Percentiles rank a stretch among this genome's conserved stretches.
These are phyloP conservation scores for Botrytis cinerea DNA, from an alignment of 2,329 filamentous ascomycete species.

Conservation along the genomic window DNA sequence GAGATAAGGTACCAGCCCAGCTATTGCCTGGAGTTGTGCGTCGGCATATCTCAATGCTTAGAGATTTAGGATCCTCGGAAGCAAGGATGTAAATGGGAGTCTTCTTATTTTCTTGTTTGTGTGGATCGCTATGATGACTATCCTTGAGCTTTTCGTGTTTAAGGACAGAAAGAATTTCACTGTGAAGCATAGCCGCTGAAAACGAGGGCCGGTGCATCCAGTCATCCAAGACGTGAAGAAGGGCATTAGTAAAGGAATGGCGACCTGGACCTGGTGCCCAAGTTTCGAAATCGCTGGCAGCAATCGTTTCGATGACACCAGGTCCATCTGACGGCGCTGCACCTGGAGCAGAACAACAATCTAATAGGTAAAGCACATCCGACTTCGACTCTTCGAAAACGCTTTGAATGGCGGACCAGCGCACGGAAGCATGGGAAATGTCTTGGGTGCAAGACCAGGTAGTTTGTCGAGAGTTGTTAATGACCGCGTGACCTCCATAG, in stretches of 20 bases:
- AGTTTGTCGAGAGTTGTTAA: conserved; percentile 30
- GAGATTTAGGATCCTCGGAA: conserved; percentile 24
- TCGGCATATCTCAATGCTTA: conserved; percentile 26
- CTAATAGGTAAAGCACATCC: conserved; percentile 31
- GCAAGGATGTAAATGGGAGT: conserved; percentile 27
- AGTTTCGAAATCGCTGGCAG: conserved; percentile 29
- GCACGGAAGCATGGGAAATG: conserved; percentile 27
- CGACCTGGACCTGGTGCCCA: conserved; percentile 27
- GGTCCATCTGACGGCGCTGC: conserved; percentile 26
- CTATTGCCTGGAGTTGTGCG: conserved; percentile 21
- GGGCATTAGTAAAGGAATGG: conserved; percentile 31
- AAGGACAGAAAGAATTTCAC: conserved; percentile 29
- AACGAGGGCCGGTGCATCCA: conserved; percentile 31
- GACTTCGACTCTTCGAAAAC: conserved; percentile 32
- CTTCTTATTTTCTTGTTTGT: conserved; percentile 20
- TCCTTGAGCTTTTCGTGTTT: conserved; percentile 18
- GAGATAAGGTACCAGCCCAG: conserved; percentile 16
- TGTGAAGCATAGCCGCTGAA: conserved; percentile 34
- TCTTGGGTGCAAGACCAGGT: conserved; percentile 30
- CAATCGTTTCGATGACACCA: conserved; percentile 31
- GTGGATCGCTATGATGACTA: not conserved
- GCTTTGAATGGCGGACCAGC: conserved; percentile 34
- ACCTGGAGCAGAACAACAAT: conserved; percentile 32
- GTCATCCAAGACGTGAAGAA: conserved; percentile 31
- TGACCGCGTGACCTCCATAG: conserved; percentile 34